Base-by-base conservation (phyloP, 441 rosid species). In the Geranium incanum region DNA sequence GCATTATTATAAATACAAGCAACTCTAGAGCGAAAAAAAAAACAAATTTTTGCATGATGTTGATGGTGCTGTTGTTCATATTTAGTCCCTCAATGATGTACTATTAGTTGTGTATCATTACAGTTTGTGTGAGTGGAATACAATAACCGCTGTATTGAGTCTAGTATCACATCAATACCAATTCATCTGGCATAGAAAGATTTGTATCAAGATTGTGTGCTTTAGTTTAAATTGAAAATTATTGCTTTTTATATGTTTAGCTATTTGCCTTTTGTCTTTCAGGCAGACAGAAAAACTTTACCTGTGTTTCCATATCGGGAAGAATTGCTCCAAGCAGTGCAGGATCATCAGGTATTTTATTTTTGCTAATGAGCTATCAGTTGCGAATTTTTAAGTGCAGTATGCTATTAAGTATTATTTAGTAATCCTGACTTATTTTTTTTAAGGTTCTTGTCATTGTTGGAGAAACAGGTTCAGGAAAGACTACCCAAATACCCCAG, bases 391-490 rank as follows among this genome's bases (percentile, higher is more conserved):
- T 7, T 62, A 8, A 23, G 36, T 62, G 36, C 66, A 62, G 13
- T 23, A 9, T 23, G 66, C 66, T 21, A 52, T 62, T 28, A 28
- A 28, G 66, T 21, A 62, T 16, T 28, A 62, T 62, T 5, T 62
- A 62, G 28, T 69, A 36, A 68, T 62, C 33, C 59, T 70, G 48
- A 48, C 38, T 73, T 69, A 15, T 76, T 4, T 21, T 70, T n/a
- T 18, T 76, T 66, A 68, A 93, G 98, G 92, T 95, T 80, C 90
- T 95, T 83, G 89, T 95, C 68, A 95, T 95, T 69, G 98, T 95
- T 21, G 99, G 99, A 78, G 99, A 95, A 81, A 92, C 99, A 71
- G 97, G 98, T 76, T 95, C 98, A 28, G 99, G 99, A 71, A 95
- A 95, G 87, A 95, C 99, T 55, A 95, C 99, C 12, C 99, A 92